A percentile compares a stretch with the other conserved stretches of the same genome.
phyloP scores from a whole-genome alignment of 129 eudicot species.

The Daucus carota region DH1_v3.0 NC_030381.2:44139501-44140000 shows the following conservation, averaged over 20 bases:
- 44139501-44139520: constrained; percentile 1
- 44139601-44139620: not conserved
- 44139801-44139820: not conserved
- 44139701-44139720: not conserved
- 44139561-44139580: not conserved
- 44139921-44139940: not conserved
- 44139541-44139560: too few species aligned
- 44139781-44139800: not conserved
- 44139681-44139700: not conserved
- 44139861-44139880: not conserved
- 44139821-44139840: not conserved
- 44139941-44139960: not conserved
- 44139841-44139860: not conserved
- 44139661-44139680: not conserved
- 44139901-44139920: not conserved
- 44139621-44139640: not conserved
- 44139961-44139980: not conserved
- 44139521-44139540: not conserved
- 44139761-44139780: not conserved
- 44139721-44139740: not conserved
- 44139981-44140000: not conserved
- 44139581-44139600: too few species aligned
- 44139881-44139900: not conserved
- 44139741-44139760: too few species aligned
- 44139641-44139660: constrained; percentile 2